phyloP scores from a whole-genome alignment of 495 filamentous ascomycete genomes.

The Immersiella caudata region DNA sequence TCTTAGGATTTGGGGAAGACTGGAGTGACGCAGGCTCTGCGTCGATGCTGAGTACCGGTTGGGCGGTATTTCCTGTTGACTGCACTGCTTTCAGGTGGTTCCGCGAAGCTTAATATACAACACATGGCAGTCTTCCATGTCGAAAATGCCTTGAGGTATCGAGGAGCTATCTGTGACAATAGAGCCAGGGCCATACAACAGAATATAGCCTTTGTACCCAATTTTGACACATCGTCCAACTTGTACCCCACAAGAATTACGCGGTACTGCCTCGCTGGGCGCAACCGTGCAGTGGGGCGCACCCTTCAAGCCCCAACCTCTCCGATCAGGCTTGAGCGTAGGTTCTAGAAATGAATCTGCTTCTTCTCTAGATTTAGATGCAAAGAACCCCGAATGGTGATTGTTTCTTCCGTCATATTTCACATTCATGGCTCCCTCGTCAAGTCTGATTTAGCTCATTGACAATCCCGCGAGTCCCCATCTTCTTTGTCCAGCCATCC shows the following conservation, averaged over 20 bases:
- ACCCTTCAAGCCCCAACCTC: neutral
- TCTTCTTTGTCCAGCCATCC: slow-evolving; percentile 1
- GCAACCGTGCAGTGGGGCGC: neutral
- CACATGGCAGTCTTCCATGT: too few species aligned
- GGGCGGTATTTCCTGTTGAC: slow-evolving; percentile 7
- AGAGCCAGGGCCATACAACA: too few species aligned
- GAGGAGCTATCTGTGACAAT: too few species aligned
- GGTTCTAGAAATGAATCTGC: slow-evolving; percentile 8
- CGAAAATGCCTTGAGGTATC: too few species aligned
- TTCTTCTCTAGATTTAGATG: neutral
- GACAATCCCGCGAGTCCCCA: neutral
- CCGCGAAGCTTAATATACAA: too few species aligned
- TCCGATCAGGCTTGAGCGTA: neutral
- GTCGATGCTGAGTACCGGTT: slow-evolving; percentile 15
- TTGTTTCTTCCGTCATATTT: neutral
- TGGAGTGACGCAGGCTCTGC: slow-evolving; percentile 36
- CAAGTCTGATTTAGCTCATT: neutral
- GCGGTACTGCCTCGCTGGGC: neutral
- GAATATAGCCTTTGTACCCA: too few species aligned
- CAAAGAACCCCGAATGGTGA: neutral
- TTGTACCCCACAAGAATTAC: too few species aligned
- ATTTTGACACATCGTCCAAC: too few species aligned
- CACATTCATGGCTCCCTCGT: neutral
- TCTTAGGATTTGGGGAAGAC: slow-evolving; percentile 19
- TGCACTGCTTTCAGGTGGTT: too few species aligned